These are phyloP conservation scores for Gamarada debralockiae DNA, from an alignment of 495 filamentous ascomycete species.

Conservation along the genomic window DNA sequence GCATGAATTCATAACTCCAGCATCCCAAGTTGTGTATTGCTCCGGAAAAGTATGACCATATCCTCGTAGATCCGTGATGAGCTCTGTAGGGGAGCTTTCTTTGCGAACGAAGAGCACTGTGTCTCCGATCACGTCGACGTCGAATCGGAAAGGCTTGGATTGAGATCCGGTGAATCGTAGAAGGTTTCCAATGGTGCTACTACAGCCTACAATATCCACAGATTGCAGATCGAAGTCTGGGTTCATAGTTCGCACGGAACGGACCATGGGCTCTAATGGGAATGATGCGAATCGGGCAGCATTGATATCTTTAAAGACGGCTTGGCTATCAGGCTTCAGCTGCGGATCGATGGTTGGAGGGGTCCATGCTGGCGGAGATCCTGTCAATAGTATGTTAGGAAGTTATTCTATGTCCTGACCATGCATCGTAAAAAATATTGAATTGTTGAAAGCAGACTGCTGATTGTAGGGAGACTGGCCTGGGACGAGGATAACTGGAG, in stretches of 20 bases:
- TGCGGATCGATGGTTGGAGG: slow-evolving; percentile 29
- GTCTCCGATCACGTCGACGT: slow-evolving; percentile 53
- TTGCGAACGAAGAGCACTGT: slow-evolving; percentile 60
- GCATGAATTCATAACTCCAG: slow-evolving; percentile 41
- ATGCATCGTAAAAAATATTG: not conserved
- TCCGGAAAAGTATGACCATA: slow-evolving; percentile 65
- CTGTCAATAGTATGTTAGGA: slow-evolving; percentile 34
- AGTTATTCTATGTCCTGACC: not conserved
- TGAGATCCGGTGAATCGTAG: slow-evolving; percentile 15
- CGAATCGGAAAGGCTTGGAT: slow-evolving; percentile 46
- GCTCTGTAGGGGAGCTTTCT: slow-evolving; percentile 49
- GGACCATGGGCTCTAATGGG: slow-evolving; percentile 56
- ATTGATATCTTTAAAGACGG: slow-evolving; percentile 60
- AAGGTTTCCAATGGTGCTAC: slow-evolving; percentile 55
- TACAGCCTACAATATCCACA: slow-evolving; percentile 60
- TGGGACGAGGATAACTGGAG: slow-evolving; percentile 38
- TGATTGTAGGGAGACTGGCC: slow-evolving; percentile 5
- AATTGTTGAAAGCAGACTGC: not conserved
- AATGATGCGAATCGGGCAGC: slow-evolving; percentile 51
- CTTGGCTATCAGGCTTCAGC: slow-evolving; percentile 46
- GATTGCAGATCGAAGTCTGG: slow-evolving; percentile 32
- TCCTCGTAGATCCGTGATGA: slow-evolving; percentile 48
- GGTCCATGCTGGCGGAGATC: slow-evolving; percentile 45
- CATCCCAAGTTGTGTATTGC: slow-evolving; percentile 56
- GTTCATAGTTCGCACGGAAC: slow-evolving; percentile 34